Conservation (phyloP, 2,329 filamentous ascomycete genomes). For the Pestalotiopsis fici region DNA sequence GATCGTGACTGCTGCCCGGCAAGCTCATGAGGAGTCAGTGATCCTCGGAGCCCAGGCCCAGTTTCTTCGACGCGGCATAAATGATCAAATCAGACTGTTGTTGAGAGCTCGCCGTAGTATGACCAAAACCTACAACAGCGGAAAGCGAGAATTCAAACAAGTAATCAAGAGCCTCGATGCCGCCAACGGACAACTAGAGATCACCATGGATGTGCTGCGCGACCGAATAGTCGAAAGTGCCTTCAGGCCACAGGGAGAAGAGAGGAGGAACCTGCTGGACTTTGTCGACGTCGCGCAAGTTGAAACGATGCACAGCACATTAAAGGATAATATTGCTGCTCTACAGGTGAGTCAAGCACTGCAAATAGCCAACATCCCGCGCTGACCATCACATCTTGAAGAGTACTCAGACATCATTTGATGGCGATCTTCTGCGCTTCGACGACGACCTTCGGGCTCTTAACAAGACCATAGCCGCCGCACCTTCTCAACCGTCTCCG, state of each 20-base stretch:
- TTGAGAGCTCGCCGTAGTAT: conserved; percentile 52
- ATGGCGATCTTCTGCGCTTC: conserved; percentile 73
- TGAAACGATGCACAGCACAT: conserved; percentile 61
- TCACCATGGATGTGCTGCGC: conserved; percentile 66
- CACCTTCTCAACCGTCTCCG: conserved; percentile 33
- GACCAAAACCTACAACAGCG: conserved; percentile 56
- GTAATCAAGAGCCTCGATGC: conserved; percentile 67
- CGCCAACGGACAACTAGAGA: conserved; percentile 63
- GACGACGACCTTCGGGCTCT: conserved; percentile 72
- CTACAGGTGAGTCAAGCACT: conserved; percentile 55
- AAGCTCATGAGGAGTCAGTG: conserved; percentile 76
- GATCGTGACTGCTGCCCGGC: conserved; percentile 75
- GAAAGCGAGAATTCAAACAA: conserved; percentile 60
- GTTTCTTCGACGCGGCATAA: conserved; percentile 67
- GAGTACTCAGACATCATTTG: conserved; percentile 71
- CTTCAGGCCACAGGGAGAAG: conserved; percentile 61
- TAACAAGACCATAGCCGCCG: conserved; percentile 54
- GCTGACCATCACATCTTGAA: conserved; percentile 23
- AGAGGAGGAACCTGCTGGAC: conserved; percentile 67
- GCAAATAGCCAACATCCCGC: neutral
- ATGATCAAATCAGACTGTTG: conserved; percentile 55
- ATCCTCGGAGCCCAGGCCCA: conserved; percentile 69
- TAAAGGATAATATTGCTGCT: conserved; percentile 72
- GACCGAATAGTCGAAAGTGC: conserved; percentile 64
- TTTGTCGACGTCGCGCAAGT: conserved; percentile 77